Evolutionary conservation across 805 yeast genomes (phyloP), one percentile per base, ranked within the genome.

Genomic region (Priceomyces carsonii): DNA sequence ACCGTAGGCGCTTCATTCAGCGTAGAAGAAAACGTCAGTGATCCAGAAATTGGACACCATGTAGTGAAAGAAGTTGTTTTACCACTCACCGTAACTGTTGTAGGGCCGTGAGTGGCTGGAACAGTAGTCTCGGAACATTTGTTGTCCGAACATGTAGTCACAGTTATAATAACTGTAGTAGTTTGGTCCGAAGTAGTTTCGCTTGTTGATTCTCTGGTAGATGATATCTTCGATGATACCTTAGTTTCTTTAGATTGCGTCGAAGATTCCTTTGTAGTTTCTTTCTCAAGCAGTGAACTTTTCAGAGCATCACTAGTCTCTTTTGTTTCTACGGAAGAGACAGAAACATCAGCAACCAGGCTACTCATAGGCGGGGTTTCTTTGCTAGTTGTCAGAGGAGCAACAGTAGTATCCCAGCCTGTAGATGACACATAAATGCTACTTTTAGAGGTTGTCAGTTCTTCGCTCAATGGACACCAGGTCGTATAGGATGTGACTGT

Each of bases 141-240:
- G 42, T 51, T 38, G 31, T 50, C 57, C n/a, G 43, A 18, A 33
- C 64, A 57, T 5, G 59, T 50, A 19, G 59, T 53, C 25, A 49
- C 38, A 27, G 61, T 54, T 22, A 56, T 38, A 16, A 48, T 29
- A 13, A 51, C 50, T 28, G 56, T 41, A 7, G 29, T 32, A 14
- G 18, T 18, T n/a, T 15, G n/a, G 14, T 19, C 26, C 20, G 22
- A 14, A 10, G 33, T 30, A 8, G 33, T n/a, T n/a, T n/a, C n/a
- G n/a, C n/a, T n/a, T n/a, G n/a, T n/a, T n/a, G n/a, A n/a, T n/a
- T n/a, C n/a, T n/a, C n/a, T n/a, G n/a, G n/a, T n/a, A n/a, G n/a
- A n/a, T n/a, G n/a, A n/a, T n/a, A n/a, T n/a, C n/a, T n/a, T n/a
- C n/a, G n/a, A n/a, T n/a, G n/a, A n/a, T n/a, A n/a, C n/a, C 10